Base-by-base conservation (phyloP, 768 basidiomycete genomes). In the Russula sp. region DNA sequence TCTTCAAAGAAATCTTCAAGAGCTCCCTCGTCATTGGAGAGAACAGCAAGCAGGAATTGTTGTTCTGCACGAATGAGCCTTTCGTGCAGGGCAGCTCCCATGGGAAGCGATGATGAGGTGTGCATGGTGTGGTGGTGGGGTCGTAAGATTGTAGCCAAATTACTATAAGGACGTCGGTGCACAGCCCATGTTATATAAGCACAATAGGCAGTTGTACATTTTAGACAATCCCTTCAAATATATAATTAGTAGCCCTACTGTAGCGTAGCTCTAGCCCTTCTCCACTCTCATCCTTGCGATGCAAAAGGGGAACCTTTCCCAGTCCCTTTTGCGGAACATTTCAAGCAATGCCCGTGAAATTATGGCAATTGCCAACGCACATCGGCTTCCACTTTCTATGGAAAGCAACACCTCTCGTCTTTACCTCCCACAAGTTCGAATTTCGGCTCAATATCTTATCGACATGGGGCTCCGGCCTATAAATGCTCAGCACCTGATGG, bases 121-220 rank as follows among this genome's bases (percentile, higher is more conserved):
- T n/a, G n/a, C n/a, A 5, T 13, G 10, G 18, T 10, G 14, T 29
- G 13, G 16, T 25, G 11, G 13, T 7, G n/a, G n/a, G n/a, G n/a
- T n/a, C n/a, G n/a, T n/a, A n/a, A n/a, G n/a, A n/a, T n/a, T n/a
- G n/a, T n/a, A n/a, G n/a, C n/a, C n/a, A n/a, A n/a, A n/a, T n/a
- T n/a, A n/a, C n/a, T n/a, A n/a, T n/a, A n/a, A n/a, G n/a, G n/a
- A n/a, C n/a, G n/a, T n/a, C n/a, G n/a, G n/a, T n/a, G n/a, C n/a
- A n/a, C n/a, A n/a, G n/a, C 0, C 2, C 25, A 50, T 14, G 25
- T 56, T 61, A 62, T 11, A 32, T 57, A 34, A 61, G 49, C 56
- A 62, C 61, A 62, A 62, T 62, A 45, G 61, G 8, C 0, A 52
- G n/a, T n/a, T n/a, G n/a, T n/a, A n/a, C n/a, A n/a, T n/a, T n/a